Evolutionary conservation across 2,329 filamentous ascomycete species (phyloP).

Genomic region (Hypomyces rosellus): DNA sequence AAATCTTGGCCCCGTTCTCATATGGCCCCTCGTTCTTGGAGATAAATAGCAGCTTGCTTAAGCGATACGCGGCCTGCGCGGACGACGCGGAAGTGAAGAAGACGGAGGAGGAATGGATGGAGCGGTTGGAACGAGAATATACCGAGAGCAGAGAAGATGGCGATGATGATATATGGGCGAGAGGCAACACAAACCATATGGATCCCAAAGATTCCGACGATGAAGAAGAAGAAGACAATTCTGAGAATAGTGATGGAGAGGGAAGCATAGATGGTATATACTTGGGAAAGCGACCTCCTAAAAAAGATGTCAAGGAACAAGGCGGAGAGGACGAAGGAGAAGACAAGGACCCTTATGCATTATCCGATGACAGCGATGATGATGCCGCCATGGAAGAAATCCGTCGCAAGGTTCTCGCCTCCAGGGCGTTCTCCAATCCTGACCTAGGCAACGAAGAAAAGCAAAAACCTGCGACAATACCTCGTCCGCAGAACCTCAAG

Average conservation of each 20-base stretch:
- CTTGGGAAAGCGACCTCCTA: constrained; percentile 47
- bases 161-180: constrained; percentile 78
- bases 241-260: constrained; percentile 38
- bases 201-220: constrained; percentile 50
- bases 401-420: constrained; percentile 79
- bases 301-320: constrained; percentile 17
- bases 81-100: constrained; percentile 78
- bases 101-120: constrained; percentile 82
- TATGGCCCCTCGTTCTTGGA: constrained; percentile 86
- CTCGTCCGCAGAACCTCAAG: constrained; percentile 48
- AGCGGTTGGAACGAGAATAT: constrained; percentile 84
- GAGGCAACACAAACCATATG: constrained; percentile 76
- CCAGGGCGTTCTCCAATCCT: constrained; percentile 68
- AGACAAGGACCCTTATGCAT: constrained; percentile 61
- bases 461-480: constrained; percentile 58
- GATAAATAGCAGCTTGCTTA: constrained; percentile 79
- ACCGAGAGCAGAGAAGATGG: constrained; percentile 66
- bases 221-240: constrained; percentile 43
- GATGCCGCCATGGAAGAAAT: constrained; percentile 87
- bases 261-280: constrained; percentile 53
- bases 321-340: constrained; percentile 40
- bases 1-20: constrained; percentile 75
- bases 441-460: constrained; percentile 43
- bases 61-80: constrained; percentile 75
- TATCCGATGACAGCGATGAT: constrained; percentile 77